Evolutionary conservation across 345 rosid genomes (phyloP).

Genomic region (Mercurialis annua): DNA sequence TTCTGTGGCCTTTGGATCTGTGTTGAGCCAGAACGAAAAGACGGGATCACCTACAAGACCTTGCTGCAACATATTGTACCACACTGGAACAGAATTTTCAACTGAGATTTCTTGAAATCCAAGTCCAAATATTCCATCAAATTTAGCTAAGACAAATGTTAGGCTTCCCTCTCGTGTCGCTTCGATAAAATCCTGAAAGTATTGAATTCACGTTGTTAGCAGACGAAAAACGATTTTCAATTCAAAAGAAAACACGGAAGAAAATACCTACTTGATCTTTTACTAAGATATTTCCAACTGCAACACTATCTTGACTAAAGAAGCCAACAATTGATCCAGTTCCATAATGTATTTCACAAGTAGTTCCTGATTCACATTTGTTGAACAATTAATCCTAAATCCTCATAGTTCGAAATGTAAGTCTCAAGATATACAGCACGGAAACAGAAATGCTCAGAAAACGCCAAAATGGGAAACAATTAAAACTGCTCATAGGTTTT

Average conservation of each 20-base stretch:
- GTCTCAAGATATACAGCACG: neutral
- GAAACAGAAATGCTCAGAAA: too few relatives aligned
- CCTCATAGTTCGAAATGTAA: neutral
- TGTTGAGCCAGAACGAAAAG: slow-evolving; percentile 80
- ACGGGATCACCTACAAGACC: slow-evolving; percentile 47
- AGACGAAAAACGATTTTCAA: neutral
- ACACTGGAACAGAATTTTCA: slow-evolving; percentile 57
- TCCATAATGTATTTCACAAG: slow-evolving; percentile 59
- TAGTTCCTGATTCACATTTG: slow-evolving; percentile 42
- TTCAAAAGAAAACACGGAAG: neutral
- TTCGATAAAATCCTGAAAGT: slow-evolving; percentile 60
- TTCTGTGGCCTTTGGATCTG: slow-evolving; percentile 36
- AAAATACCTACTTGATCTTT: slow-evolving; percentile 52
- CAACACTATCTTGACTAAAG: slow-evolving; percentile 67
- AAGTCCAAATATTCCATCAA: slow-evolving; percentile 80
- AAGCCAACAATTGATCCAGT: slow-evolving; percentile 73
- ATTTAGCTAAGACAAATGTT: slow-evolving; percentile 51
- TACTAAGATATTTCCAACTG: slow-evolving; percentile 60
- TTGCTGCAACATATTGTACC: slow-evolving; percentile 73
- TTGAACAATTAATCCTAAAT: neutral
- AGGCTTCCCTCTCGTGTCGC: slow-evolving; percentile 65
- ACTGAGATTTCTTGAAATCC: slow-evolving; percentile 77
- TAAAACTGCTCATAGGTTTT: too few relatives aligned
- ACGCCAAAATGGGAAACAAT: too few relatives aligned
- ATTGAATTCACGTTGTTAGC: neutral